Evolutionary conservation across 2,329 filamentous ascomycete species (phyloP), one percentile per base, ranked within the genome.

Genomic region (Alternaria hordeiaustralica): DNA sequence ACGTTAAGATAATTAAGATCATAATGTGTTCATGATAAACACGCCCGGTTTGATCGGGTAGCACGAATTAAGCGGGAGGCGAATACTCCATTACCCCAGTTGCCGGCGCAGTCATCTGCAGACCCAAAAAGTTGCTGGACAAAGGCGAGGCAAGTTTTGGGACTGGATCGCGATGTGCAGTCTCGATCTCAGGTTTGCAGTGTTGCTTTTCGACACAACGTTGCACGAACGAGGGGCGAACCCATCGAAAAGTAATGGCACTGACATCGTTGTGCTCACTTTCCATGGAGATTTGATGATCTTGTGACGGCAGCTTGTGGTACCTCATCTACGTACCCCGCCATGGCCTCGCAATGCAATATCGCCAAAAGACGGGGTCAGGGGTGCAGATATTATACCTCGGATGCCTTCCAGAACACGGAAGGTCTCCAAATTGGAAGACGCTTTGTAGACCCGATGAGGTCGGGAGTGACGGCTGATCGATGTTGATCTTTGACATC

Each of bases 271-370:
- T 33, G 55, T 63, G 44, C 55, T 43, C 49, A 28, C 44, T 28
- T 50, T 45, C 36, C 49, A 53, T 51, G 20, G 51, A 49, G 43
- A 26, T 60, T 67, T 61, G 68, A 64, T 75, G 71, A 73, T 67
- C 61, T 58, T 60, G 60, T 74, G 61, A 66, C 60, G 30, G 49
- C 26, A 55, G 58, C 43, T 64, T 69, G 74, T 73, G 65, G 63
- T 72, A 76, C 67, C 66, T 74, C 70, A 77, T 78, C 70, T 73
- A 78, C 71, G 75, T 75, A 74, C 74, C 75, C 74, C 75, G 74
- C 76, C 71, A 66, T 58, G 46, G 71, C 65, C 65, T 71, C 68
- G 67, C 68, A 61, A 43, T 66, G 67, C 69, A 76, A 72, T 76
- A 66, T 66, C 30, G 58, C 50, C 60, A 59, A 57, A 61, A 66